Evolutionary conservation across 176 grass and related monocot genomes (phyloP).

Genomic region (Ensete ventricosum): DNA sequence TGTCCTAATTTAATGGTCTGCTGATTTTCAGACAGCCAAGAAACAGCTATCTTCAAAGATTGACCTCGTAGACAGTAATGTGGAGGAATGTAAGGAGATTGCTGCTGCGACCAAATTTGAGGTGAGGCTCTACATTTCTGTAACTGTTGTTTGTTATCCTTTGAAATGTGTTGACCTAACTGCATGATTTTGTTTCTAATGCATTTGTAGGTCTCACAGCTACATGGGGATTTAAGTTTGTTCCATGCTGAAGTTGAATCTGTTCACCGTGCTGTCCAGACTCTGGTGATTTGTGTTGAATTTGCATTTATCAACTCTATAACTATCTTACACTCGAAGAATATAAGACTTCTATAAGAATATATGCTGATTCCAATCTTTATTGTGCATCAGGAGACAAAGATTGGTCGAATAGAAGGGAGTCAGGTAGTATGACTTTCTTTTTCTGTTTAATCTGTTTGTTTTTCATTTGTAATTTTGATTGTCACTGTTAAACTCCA

Average conservation of each 20-base stretch:
- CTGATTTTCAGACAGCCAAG: constrained; percentile 53
- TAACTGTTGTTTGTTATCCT: neutral
- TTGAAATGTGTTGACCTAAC: constrained; percentile 8
- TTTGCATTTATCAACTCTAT: neutral
- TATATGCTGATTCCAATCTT: constrained; percentile 28
- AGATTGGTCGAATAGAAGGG: constrained; percentile 63
- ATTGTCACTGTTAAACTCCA: neutral
- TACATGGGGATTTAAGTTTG: constrained; percentile 66
- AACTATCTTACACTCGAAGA: constrained; percentile 10
- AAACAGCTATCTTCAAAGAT: constrained; percentile 68
- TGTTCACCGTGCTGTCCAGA: constrained; percentile 81
- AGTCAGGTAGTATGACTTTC: constrained; percentile 53
- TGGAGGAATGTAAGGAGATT: constrained; percentile 81
- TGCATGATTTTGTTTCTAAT: neutral
- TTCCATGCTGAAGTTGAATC: constrained; percentile 76
- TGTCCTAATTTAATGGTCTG: neutral
- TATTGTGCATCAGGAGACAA: constrained; percentile 59
- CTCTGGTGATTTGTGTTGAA: constrained; percentile 40
- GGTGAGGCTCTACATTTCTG: constrained; percentile 25
- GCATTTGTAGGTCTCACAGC: constrained; percentile 46
- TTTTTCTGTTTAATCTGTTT: neutral
- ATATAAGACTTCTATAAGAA: neutral
- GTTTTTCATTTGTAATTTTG: neutral
- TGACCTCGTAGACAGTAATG: constrained; percentile 61
- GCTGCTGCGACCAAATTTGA: constrained; percentile 51